These are phyloP conservation scores for Hypoxylon fragiforme DNA, from an alignment of 495 filamentous ascomycete species.

Conservation along the genomic window DNA sequence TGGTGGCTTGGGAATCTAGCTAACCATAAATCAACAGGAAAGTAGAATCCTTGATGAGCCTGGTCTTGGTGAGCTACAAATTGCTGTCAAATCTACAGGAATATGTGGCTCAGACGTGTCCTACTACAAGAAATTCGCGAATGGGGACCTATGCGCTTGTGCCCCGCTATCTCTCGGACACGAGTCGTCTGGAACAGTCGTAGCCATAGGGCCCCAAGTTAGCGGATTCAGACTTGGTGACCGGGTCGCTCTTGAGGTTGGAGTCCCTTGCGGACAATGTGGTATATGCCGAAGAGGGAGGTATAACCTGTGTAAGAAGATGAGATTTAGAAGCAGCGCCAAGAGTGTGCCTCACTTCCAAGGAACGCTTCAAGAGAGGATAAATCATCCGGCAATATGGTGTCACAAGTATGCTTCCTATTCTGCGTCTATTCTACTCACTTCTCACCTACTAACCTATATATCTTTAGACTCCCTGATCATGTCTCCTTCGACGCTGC, in stretches of 20 bases:
- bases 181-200: conserved; percentile 73
- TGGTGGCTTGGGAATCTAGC: too few species aligned
- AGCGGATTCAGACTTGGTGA: conserved; percentile 64
- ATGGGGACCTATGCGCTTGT: conserved; percentile 77
- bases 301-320: conserved; percentile 85
- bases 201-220: conserved; percentile 62
- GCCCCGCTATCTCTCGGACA: conserved; percentile 76
- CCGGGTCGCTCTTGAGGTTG: conserved; percentile 86
- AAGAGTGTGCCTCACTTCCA: conserved; percentile 84
- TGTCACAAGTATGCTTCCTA: conserved; percentile 62
- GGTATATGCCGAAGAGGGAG: conserved; percentile 71
- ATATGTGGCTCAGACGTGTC: conserved; percentile 85
- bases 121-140: conserved; percentile 84
- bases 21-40: conserved; percentile 42
- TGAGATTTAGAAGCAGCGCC: conserved; percentile 83
- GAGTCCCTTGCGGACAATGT: conserved; percentile 78
- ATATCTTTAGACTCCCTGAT: conserved; percentile 64
- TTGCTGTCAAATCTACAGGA: conserved; percentile 73
- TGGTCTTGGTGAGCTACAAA: conserved; percentile 64
- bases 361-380: conserved; percentile 85
- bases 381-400: conserved; percentile 84
- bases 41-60: conserved; percentile 51
- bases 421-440: neutral
- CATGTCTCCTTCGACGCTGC: conserved; percentile 72
- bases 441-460: conserved; percentile 38